phyloP scores from a whole-genome alignment of 441 rosid genomes.

The Erodium trifolium region DNA sequence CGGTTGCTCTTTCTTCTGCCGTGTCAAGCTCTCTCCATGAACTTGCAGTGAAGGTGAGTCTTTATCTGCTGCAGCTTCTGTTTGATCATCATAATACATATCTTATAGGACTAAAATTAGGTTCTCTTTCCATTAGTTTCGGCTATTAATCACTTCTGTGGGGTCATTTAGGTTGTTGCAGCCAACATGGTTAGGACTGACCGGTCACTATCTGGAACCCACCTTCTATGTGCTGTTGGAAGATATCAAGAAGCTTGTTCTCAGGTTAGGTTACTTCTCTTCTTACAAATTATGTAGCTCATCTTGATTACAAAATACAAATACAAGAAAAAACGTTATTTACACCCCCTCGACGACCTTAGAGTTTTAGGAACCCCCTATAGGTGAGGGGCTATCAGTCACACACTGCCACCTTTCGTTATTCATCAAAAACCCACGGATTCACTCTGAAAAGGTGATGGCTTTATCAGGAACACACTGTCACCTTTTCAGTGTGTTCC shows the following conservation, averaged over 20 bases:
- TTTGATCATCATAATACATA: background rate
- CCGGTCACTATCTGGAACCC: slow-evolving; percentile 79
- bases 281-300: background rate
- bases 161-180: slow-evolving; percentile 69
- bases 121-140: slow-evolving; percentile 4
- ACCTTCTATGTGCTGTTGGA: slow-evolving; percentile 96
- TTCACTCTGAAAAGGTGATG: too few species aligned
- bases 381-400: too few species aligned
- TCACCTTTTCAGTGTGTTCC: too few species aligned
- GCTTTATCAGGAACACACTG: too few species aligned
- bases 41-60: slow-evolving; percentile 79
- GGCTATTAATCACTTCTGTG: slow-evolving; percentile 9
- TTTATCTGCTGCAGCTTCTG: slow-evolving; percentile 2
- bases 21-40: slow-evolving; percentile 93
- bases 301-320: too few species aligned
- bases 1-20: slow-evolving; percentile 94
- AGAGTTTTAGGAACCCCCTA: too few species aligned
- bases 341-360: too few species aligned
- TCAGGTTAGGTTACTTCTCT: slow-evolving; percentile 49
- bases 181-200: slow-evolving; percentile 96
- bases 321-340: too few species aligned
- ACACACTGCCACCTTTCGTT: too few species aligned
- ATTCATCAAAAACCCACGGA: too few species aligned
- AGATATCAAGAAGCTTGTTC: slow-evolving; percentile 98
- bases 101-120: background rate